phyloP scores from a whole-genome alignment of 768 basidiomycete genomes.

The Termitomyces sp. region DNA sequence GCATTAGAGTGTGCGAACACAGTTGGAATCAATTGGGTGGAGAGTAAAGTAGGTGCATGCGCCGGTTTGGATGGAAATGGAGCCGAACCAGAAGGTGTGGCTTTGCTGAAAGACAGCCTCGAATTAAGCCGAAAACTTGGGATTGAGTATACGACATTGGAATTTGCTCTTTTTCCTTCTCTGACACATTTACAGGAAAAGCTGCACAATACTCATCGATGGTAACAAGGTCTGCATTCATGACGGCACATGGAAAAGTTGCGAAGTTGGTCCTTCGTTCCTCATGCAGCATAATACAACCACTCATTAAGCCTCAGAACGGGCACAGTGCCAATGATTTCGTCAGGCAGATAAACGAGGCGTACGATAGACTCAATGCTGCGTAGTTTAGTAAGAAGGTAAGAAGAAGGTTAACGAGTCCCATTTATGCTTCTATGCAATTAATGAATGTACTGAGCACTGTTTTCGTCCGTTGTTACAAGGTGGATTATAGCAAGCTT shows the following conservation, averaged over 20 bases:
- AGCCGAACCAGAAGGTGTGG: conserved; percentile 55
- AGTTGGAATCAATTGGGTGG: conserved; percentile 66
- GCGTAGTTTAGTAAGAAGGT: not conserved
- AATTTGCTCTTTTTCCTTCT: not conserved
- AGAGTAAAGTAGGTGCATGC: conserved; percentile 50
- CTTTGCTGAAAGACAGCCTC: conserved; percentile 61
- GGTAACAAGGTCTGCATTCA: conserved; percentile 64
- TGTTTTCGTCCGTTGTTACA: conserved; percentile 1
- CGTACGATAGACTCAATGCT: conserved; percentile 61
- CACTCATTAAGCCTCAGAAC: conserved; percentile 36
- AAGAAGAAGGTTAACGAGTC: no score
- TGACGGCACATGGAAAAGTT: conserved; percentile 75
- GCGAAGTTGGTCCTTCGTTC: conserved; percentile 47
- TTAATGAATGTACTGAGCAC: not conserved
- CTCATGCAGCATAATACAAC: not conserved
- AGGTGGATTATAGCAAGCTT: conserved; percentile 6
- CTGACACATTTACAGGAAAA: conserved; percentile 47
- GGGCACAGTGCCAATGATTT: conserved; percentile 77
- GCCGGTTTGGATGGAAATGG: conserved; percentile 62
- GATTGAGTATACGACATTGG: conserved; percentile 44
- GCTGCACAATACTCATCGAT: conserved; percentile 83
- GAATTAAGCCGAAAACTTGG: conserved; percentile 34
- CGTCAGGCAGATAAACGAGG: conserved; percentile 69
- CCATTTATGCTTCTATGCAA: not conserved
- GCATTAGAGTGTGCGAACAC: conserved; percentile 62